Conservation (phyloP, 805 yeast species). For the Scheffersomyces spartinae region DNA sequence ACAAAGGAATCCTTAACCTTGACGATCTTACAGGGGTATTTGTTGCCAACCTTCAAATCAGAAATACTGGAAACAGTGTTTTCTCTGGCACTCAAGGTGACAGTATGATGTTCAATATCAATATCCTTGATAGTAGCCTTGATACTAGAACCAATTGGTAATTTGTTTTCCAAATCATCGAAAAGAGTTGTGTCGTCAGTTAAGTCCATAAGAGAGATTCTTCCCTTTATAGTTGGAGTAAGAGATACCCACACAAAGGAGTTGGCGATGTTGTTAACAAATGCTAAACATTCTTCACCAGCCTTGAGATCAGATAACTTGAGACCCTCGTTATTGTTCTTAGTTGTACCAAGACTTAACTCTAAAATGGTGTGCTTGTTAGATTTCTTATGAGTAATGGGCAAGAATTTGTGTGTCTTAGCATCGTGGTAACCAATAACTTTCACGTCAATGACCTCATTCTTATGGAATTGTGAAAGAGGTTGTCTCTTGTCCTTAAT, state of each 20-base stretch:
- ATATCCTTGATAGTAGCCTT: conserved; percentile 41
- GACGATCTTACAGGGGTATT: conserved; percentile 50
- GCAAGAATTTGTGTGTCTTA: conserved; percentile 53
- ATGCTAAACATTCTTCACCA: conserved; percentile 46
- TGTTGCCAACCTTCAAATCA: conserved; percentile 43
- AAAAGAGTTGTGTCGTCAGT: conserved; percentile 40
- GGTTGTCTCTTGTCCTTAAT: conserved; percentile 52
- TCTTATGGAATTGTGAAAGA: conserved; percentile 44
- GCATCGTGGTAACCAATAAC: conserved; percentile 72
- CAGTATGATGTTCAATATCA: conserved; percentile 42
- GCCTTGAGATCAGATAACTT: conserved; percentile 31
- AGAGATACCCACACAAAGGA: conserved; percentile 60
- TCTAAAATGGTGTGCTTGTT: conserved; percentile 52
- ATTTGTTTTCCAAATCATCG: conserved; percentile 39
- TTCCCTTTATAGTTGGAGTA: conserved; percentile 58
- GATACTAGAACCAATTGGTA: conserved; percentile 66
- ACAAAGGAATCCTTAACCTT: conserved; percentile 50
- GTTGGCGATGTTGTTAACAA: conserved; percentile 50
- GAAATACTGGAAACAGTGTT: conserved; percentile 27
- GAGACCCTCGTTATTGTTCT: conserved; percentile 16
- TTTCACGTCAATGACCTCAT: conserved; percentile 46
- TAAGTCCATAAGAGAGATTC: conserved; percentile 53
- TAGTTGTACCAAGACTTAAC: conserved; percentile 42
- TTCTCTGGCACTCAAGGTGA: conserved; percentile 39
- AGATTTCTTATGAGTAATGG: conserved; percentile 44